A percentile compares a stretch with the other conserved stretches of the same genome.
These are phyloP conservation scores for Tolypocladium paradoxum DNA, from an alignment of 2,329 filamentous ascomycete genomes.

Conservation along the genomic window DNA sequence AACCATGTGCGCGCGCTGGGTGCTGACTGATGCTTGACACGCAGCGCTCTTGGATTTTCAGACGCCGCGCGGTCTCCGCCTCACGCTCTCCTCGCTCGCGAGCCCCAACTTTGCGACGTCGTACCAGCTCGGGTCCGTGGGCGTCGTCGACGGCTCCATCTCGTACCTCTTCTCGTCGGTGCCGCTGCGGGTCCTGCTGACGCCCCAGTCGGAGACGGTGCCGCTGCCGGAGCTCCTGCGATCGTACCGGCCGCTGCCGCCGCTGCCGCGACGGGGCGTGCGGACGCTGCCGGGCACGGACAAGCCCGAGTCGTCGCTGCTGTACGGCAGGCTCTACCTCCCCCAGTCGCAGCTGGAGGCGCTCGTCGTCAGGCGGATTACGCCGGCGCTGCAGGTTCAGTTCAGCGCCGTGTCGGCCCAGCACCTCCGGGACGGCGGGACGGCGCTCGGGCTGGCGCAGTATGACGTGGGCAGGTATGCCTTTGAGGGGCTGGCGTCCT, in stretches of 20 bases:
- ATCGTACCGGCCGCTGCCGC: slow-evolving; percentile 71
- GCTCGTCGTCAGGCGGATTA: slow-evolving; percentile 68
- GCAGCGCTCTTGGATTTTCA: slow-evolving; percentile 78
- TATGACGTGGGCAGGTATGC: slow-evolving; percentile 83
- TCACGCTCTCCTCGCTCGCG: slow-evolving; percentile 84
- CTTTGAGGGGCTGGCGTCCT: slow-evolving; percentile 82
- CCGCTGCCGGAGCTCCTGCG: slow-evolving; percentile 67
- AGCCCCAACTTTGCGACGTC: slow-evolving; percentile 90
- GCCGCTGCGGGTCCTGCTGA: slow-evolving; percentile 55
- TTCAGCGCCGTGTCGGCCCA: slow-evolving; percentile 69
- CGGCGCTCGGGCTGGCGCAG: slow-evolving; percentile 60
- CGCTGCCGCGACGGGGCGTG: slow-evolving; percentile 32
- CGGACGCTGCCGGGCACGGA: slow-evolving; percentile 4
- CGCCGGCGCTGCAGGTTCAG: slow-evolving; percentile 67
- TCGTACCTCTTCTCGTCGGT: slow-evolving; percentile 93
- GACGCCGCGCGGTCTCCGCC: slow-evolving; percentile 71
- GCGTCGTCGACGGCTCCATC: slow-evolving; percentile 90
- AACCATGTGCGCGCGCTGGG: neutral
- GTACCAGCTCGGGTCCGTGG: slow-evolving; percentile 81
- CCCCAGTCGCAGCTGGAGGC: slow-evolving; percentile 81
- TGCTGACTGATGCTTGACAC: neutral
- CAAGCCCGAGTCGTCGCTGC: slow-evolving; percentile 38
- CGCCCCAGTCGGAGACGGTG: slow-evolving; percentile 60
- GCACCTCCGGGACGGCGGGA: slow-evolving; percentile 63
- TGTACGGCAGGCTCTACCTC: slow-evolving; percentile 72